phyloP scores from a whole-genome alignment of 441 rosid species.

The Macaranga tanarius region DNA sequence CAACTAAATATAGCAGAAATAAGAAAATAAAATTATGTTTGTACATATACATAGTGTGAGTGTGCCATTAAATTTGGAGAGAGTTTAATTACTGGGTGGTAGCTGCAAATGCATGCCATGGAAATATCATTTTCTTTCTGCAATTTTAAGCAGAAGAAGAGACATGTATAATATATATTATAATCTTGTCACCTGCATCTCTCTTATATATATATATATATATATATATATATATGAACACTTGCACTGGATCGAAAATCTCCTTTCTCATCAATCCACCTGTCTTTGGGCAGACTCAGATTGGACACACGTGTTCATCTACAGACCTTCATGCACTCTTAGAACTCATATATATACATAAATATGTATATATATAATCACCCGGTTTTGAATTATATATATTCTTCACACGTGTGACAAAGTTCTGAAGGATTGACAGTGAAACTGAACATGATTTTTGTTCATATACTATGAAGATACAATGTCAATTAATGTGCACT shows the following conservation, averaged over 20 bases:
- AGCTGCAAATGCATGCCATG: conserved; percentile 26
- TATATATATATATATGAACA: too few relatives aligned
- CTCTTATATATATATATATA: too few relatives aligned
- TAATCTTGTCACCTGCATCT: conserved; percentile 21
- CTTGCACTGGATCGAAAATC: conserved; percentile 21
- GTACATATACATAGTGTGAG: background rate
- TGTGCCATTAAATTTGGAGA: conserved; percentile 7
- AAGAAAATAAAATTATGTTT: background rate
- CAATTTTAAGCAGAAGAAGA: conserved; percentile 14
- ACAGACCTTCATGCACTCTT: conserved; percentile 30
- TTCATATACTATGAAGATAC: conserved; percentile 13
- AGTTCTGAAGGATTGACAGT: conserved; percentile 13
- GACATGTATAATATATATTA: background rate
- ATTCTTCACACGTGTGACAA: conserved; percentile 44
- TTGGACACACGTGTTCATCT: conserved; percentile 32
- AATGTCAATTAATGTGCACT: background rate
- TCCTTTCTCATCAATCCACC: conserved; percentile 21
- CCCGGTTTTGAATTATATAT: conserved; percentile 19
- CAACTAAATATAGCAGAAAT: background rate
- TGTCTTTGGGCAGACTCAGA: conserved; percentile 23
- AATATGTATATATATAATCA: background rate
- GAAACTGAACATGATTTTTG: conserved; percentile 17
- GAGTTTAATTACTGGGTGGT: background rate
- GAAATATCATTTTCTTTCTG: conserved; percentile 34
- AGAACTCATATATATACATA: background rate